Evolutionary conservation across 768 basidiomycete species (phyloP).

Genomic region (Kwoniella mangroviensis): DNA sequence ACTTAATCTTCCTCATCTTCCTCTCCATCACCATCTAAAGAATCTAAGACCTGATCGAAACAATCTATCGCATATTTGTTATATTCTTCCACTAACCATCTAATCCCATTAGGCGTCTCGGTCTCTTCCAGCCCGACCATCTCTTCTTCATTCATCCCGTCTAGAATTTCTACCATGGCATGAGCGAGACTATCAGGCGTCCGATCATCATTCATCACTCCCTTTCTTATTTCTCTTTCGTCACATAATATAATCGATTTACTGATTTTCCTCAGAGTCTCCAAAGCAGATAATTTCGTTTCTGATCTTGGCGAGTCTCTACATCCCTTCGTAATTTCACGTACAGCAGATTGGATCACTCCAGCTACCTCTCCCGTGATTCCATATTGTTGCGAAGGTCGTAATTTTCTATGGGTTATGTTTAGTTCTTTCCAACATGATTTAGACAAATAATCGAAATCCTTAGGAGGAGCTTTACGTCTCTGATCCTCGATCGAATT

Average conservation of each 20-base stretch:
- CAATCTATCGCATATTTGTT: not conserved
- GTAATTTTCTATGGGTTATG: not conserved
- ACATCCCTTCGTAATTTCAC: not conserved
- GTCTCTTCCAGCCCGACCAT: not conserved
- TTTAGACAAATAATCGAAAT: constrained; percentile 24
- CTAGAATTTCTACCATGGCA: not conserved
- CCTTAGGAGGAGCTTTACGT: constrained; percentile 15
- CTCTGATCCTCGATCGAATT: not conserved
- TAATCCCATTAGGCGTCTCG: not conserved
- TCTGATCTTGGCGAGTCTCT: not conserved
- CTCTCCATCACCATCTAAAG: not conserved
- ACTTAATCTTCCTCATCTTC: not conserved
- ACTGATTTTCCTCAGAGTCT: not conserved
- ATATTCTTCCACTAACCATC: not conserved
- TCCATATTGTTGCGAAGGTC: not conserved
- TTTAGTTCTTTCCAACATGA: constrained; percentile 18
- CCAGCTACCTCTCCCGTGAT: not conserved
- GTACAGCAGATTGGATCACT: not conserved
- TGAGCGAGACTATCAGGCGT: not conserved
- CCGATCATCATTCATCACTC: not conserved
- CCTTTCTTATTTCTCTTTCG: not conserved
- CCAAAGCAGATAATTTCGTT: constrained; percentile 3
- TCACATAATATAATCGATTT: not conserved
- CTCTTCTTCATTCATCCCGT: not conserved
- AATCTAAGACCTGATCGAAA: not conserved